Evolutionary conservation across 371 early-diverging fungal genomes (phyloP).

Genomic region (Saksenaea vasiformis): DNA sequence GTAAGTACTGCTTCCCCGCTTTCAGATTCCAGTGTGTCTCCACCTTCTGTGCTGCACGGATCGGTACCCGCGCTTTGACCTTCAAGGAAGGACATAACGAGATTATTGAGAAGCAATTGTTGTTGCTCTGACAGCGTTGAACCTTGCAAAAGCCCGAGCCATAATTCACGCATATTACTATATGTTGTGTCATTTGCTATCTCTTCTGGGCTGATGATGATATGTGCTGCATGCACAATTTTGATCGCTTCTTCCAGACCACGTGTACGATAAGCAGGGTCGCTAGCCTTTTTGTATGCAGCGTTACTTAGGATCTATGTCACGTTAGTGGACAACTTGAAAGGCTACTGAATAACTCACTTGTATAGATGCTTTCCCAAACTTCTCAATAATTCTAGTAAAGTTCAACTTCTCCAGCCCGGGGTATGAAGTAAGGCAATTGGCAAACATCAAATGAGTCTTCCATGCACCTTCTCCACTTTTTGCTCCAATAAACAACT

Average conservation of each 20-base stretch:
- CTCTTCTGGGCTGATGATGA: conserved; percentile 35
- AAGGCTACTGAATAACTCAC: conserved; percentile 14
- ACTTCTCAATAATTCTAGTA: conserved; percentile 9
- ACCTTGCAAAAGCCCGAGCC: conserved; percentile 32
- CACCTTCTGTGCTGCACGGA: not conserved
- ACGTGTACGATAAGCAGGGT: conserved; percentile 33
- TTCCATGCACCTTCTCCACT: conserved; percentile 39
- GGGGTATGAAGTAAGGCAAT: conserved; percentile 15
- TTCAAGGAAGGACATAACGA: conserved; percentile 45
- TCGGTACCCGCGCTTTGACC: conserved; percentile 16
- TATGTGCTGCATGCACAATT: conserved; percentile 38
- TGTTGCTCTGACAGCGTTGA: conserved; percentile 23
- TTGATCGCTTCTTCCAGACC: conserved; percentile 44
- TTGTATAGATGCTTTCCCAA: conserved; percentile 35
- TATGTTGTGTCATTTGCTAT: conserved; percentile 23
- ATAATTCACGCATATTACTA: conserved; percentile 29
- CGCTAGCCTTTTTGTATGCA: conserved; percentile 27
- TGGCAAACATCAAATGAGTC: conserved; percentile 25
- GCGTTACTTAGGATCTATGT: conserved; percentile 4
- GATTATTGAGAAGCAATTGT: conserved; percentile 30
- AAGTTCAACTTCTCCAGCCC: conserved; percentile 27
- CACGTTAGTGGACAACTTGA: not conserved
- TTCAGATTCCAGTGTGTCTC: conserved; percentile 1
- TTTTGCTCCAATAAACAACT: conserved; percentile 26
- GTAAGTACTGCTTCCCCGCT: not conserved